These are phyloP conservation scores for Apiospora marii DNA, from an alignment of 2,329 filamentous ascomycete genomes.

Conservation along the genomic window DNA sequence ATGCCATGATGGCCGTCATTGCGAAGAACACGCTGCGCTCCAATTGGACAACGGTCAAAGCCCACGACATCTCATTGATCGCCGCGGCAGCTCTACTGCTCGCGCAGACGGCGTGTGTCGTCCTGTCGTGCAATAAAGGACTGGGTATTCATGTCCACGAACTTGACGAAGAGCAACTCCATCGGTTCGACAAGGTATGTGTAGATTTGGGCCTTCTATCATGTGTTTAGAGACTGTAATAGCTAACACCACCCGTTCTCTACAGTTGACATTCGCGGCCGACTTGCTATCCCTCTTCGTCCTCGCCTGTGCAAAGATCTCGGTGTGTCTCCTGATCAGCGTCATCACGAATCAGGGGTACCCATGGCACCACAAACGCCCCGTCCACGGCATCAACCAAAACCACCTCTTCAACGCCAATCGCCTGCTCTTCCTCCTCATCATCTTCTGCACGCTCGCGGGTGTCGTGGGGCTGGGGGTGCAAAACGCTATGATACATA, in stretches of 20 bases:
- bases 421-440: background rate
- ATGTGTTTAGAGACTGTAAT: background rate
- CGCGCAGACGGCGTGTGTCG: background rate
- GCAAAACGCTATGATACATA: background rate
- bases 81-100: background rate
- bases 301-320: background rate
- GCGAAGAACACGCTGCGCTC: background rate
- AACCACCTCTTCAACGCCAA: background rate
- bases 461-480: background rate
- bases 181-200: slow-evolving; percentile 1
- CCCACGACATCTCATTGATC: background rate
- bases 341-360: slow-evolving; percentile 10
- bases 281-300: background rate
- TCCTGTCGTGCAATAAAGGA: background rate
- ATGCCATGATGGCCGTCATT: background rate
- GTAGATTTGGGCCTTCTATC: background rate
- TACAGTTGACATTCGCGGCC: background rate
- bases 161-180: background rate
- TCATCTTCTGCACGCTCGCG: background rate
- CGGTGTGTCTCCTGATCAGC: background rate
- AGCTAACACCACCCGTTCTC: background rate
- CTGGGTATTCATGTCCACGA: background rate
- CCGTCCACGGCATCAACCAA: background rate
- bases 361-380: background rate
- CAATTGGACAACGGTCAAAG: background rate